Evolutionary conservation across 2,329 filamentous ascomycete genomes (phyloP), one percentile per base, ranked within the genome.

Genomic region (Aschersonia sp.): DNA sequence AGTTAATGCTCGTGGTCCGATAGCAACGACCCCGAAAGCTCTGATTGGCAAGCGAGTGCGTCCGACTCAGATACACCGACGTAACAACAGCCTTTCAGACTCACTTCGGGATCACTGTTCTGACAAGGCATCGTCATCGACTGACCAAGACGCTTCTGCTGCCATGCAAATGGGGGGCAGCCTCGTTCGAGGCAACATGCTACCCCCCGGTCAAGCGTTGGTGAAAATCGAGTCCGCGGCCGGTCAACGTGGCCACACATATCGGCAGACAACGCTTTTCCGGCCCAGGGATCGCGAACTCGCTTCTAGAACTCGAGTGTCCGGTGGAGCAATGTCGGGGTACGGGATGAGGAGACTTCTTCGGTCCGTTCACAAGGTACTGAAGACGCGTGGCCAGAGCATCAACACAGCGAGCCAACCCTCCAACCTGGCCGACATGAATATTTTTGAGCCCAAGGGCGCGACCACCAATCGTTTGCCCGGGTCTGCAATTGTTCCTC

Each of bases 21-120:
- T 81, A 43, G 78, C 79, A 5, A 70, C 70, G 8, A 80, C 77
- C 4, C 78, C 79, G 4, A 74, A 72, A 48, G 66, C 75, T 1
- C 63, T 81, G 2, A 68, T 71, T 9, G 76, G 76, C 48, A 82
- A 81, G 58, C 71, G 76, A 12, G 69, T 76, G 6, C 73, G 78
- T 12, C 73, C 78, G 22, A 63, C 66, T 8, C 73, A 76, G 52
- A 62, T 69, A 3, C 88, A 95, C 64, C 89, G 87, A 63, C 81
- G 88, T 29, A 94, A 86, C 58, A 87, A 83, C 45, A 96, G 89
- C 60, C 83, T 92, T 56, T 86, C 85, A 0, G 87, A 96, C 64
- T 90, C 89, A 1, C 63, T 90, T 46, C 73, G 87, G 55, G 85
- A 92, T 63, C 81, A 68, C 65, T 77, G 62, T 29, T 63, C 64